Conservation (phyloP, 2,329 filamentous ascomycete genomes). For the Coniochaeta hoffmannii region DNA sequence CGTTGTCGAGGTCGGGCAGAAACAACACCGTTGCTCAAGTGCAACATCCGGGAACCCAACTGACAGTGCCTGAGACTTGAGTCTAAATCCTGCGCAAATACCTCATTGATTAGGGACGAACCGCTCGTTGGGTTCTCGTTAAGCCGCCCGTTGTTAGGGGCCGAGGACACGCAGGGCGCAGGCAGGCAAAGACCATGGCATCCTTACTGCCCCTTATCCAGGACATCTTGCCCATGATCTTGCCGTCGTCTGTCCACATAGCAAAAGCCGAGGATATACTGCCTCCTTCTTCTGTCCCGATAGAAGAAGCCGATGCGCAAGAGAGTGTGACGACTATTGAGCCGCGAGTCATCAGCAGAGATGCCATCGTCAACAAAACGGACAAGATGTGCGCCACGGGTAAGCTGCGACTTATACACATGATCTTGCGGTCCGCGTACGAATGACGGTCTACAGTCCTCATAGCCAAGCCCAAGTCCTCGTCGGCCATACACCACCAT, state of each 20-base stretch:
- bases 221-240: constrained; percentile 52
- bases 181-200: constrained; percentile 30
- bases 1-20: too few species aligned
- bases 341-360: constrained; percentile 28
- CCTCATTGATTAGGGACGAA: too few species aligned
- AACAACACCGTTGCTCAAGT: too few species aligned
- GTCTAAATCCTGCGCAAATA: too few species aligned
- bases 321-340: not conserved
- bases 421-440: constrained; percentile 1
- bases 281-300: constrained; percentile 23
- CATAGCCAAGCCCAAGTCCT: constrained; percentile 54
- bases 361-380: constrained; percentile 57
- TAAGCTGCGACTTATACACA: constrained; percentile 24
- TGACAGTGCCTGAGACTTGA: too few species aligned
- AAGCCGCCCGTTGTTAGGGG: too few species aligned
- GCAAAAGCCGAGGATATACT: constrained; percentile 39
- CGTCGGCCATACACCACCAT: constrained; percentile 60
- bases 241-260: constrained; percentile 50
- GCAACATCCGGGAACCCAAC: too few species aligned
- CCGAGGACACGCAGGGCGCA: too few species aligned
- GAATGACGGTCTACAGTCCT: constrained; percentile 37
- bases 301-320: constrained; percentile 20
- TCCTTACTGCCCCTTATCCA: constrained; percentile 47
- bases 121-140: too few species aligned
- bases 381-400: constrained; percentile 61